phyloP scores from a whole-genome alignment of 106 monocot genomes.

The Platanthera zijinensis region DNA sequence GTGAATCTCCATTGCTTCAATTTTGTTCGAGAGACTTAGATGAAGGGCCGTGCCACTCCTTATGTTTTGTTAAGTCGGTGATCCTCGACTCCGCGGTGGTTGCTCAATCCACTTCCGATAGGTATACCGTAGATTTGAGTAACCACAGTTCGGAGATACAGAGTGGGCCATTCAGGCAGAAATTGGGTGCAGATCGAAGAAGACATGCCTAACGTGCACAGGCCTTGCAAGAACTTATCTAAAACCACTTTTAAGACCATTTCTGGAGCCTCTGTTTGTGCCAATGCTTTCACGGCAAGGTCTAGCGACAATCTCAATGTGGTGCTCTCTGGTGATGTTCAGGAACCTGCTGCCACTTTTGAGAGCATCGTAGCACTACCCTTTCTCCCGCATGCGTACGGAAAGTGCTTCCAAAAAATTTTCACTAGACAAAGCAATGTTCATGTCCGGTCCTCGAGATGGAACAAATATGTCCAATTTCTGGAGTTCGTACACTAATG shows the following conservation, averaged over 20 bases:
- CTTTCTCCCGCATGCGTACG: constrained; percentile 75
- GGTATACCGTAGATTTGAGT: constrained; percentile 80
- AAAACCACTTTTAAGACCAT: constrained; percentile 90
- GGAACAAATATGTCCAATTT: constrained; percentile 54
- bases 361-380: constrained; percentile 63
- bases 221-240: constrained; percentile 29
- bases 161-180: constrained; percentile 77
- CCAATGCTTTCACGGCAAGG: constrained; percentile 77
- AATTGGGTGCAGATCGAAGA: constrained; percentile 22
- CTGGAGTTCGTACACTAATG: constrained; percentile 2
- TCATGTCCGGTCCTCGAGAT: background rate
- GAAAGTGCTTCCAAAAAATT: constrained; percentile 84
- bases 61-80: constrained; percentile 86
- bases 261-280: constrained; percentile 93
- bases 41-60: constrained; percentile 95
- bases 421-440: constrained; percentile 36
- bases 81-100: constrained; percentile 70
- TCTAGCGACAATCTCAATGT: constrained; percentile 40
- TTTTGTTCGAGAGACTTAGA: constrained; percentile 21
- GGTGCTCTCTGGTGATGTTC: constrained; percentile 33
- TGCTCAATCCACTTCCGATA: constrained; percentile 84
- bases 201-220: constrained; percentile 30
- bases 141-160: constrained; percentile 62
- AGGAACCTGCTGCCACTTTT: constrained; percentile 84
- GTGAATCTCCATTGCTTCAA: too few relatives aligned